phyloP scores from a whole-genome alignment of 1,284 basidiomycete species.

The Ganoderma lucidum region DNA sequence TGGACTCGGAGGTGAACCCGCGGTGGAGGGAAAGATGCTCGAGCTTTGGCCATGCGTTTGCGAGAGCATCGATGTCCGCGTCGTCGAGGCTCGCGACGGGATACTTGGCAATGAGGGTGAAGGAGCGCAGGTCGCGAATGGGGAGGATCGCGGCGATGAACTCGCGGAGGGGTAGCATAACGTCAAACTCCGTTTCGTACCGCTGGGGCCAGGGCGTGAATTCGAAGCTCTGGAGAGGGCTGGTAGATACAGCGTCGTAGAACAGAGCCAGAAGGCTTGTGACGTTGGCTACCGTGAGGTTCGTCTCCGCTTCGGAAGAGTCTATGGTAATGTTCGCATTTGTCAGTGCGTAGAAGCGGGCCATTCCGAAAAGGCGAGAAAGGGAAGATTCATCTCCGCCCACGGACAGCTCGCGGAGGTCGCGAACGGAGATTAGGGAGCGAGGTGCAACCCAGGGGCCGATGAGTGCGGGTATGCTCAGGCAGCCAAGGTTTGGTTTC shows the following conservation, averaged over 20 bases:
- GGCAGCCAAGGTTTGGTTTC: not conserved
- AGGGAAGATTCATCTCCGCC: not conserved
- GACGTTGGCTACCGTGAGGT: not conserved
- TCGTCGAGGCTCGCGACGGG: not conserved
- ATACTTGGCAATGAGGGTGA: not conserved
- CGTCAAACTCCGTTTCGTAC: not conserved
- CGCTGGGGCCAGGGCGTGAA: not conserved
- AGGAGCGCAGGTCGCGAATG: not conserved
- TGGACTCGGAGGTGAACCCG: not conserved
- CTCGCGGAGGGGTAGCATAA: not conserved
- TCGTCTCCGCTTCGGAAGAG: not conserved
- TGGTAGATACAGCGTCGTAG: not conserved
- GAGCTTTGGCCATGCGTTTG: not conserved
- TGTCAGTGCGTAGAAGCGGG: not conserved
- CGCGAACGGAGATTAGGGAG: not conserved
- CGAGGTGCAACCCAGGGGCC: not conserved
- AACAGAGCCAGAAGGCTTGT: not conserved
- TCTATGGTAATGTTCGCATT: not conserved
- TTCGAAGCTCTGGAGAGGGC: not conserved
- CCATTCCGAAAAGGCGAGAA: not conserved
- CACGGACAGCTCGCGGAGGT: slow-evolving; percentile 1
- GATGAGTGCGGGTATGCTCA: not conserved
- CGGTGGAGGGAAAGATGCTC: not conserved
- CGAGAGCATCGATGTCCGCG: not conserved
- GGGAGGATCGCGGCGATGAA: not conserved